Conservation (phyloP, 179 eudicot species). For the Spinacia oleracea region DNA sequence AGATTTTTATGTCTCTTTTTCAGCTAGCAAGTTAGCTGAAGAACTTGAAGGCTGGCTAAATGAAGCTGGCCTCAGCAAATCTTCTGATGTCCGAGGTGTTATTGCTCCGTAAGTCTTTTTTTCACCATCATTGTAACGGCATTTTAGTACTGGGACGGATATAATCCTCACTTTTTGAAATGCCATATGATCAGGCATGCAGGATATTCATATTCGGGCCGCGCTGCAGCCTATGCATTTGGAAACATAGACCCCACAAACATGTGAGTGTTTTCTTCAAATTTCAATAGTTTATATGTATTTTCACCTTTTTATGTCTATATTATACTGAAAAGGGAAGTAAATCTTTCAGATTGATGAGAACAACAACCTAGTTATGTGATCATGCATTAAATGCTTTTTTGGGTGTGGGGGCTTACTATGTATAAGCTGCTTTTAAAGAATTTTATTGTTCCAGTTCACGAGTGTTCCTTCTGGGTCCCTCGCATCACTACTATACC, state of each 20-base stretch:
- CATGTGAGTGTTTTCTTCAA: slow-evolving; percentile 50
- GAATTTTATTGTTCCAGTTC: slow-evolving; percentile 42
- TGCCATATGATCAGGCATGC: slow-evolving; percentile 73
- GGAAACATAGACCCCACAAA: slow-evolving; percentile 84
- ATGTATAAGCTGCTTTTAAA: slow-evolving; percentile 9
- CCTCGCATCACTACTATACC: slow-evolving; percentile 97
- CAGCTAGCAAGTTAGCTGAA: slow-evolving; percentile 68
- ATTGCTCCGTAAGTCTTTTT: slow-evolving; percentile 90
- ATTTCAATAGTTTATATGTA: background rate
- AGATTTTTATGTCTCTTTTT: slow-evolving; percentile 9
- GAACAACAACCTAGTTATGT: background rate
- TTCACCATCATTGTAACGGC: background rate
- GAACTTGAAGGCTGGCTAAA: slow-evolving; percentile 92
- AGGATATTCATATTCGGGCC: slow-evolving; percentile 97
- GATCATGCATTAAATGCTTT: background rate
- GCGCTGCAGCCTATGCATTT: slow-evolving; percentile 97
- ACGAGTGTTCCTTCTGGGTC: slow-evolving; percentile 89
- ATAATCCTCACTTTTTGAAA: slow-evolving; percentile 21
- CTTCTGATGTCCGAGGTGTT: slow-evolving; percentile 93
- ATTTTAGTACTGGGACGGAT: slow-evolving; percentile 3
- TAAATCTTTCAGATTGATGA: background rate
- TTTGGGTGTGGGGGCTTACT: background rate
- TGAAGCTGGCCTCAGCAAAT: slow-evolving; percentile 59
- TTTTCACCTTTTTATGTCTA: background rate
- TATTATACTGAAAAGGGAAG: background rate